A percentile compares a stretch with the other conserved stretches of the same genome.
Conservation (phyloP, 1,139 yeast genomes). For the Debaryomyces nepalensis region DNA sequence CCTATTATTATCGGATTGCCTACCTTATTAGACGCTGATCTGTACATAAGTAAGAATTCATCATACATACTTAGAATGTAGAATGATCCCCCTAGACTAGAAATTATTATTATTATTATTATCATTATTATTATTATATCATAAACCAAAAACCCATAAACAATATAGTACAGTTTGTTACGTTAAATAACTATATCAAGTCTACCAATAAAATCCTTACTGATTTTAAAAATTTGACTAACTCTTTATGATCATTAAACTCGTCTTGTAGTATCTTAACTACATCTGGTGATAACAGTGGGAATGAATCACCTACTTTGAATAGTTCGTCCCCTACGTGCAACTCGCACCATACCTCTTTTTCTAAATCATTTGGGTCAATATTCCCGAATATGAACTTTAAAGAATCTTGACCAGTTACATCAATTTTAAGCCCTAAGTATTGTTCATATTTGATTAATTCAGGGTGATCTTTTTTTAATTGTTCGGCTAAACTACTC, state of each 20-base stretch:
- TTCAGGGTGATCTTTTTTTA: conserved; percentile 41
- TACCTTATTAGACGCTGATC: no score
- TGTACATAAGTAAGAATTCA: no score
- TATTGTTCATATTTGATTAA: conserved; percentile 48
- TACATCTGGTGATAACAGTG: conserved; percentile 33
- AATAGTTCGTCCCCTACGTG: conserved; percentile 42
- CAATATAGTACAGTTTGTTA: conserved; percentile 4
- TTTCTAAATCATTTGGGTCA: conserved; percentile 43
- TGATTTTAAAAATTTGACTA: conserved; percentile 44
- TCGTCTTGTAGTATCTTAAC: conserved; percentile 27
- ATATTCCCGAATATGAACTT: conserved; percentile 47
- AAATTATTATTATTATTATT: no score
- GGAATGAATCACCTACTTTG: conserved; percentile 34
- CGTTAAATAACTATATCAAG: conserved; percentile 12
- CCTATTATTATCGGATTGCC: no score
- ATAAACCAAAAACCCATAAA: neutral
- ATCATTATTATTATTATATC: no score
- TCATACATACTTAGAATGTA: no score
- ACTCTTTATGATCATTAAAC: conserved; percentile 42
- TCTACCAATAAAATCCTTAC: conserved; percentile 32
- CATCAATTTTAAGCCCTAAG: conserved; percentile 51
- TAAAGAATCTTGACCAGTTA: conserved; percentile 39
- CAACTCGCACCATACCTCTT: conserved; percentile 43
- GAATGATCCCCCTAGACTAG: no score
- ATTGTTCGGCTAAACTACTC: conserved; percentile 29